Conservation (phyloP, 2,329 filamentous ascomycete genomes). For the Penicillium sp. region DNA sequence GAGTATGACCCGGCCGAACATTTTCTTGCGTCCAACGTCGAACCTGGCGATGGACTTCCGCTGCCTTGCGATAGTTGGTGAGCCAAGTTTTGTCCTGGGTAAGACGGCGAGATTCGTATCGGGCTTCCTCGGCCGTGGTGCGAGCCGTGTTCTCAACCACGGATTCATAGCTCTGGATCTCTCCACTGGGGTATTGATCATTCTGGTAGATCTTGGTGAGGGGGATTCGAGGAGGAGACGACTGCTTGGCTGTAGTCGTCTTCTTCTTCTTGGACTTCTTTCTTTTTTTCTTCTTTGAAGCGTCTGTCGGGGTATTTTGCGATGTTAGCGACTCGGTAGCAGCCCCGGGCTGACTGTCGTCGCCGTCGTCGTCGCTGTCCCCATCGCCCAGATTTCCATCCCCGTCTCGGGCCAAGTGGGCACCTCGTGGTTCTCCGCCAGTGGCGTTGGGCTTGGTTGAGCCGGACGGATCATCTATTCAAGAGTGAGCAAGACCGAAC, state of each 20-base stretch:
- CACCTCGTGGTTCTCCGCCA: conserved; percentile 46
- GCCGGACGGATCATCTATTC: conserved; percentile 22
- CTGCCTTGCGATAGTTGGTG: conserved; percentile 56
- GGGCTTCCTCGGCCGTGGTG: conserved; percentile 49
- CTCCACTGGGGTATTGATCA: conserved; percentile 47
- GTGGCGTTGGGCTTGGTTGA: conserved; percentile 23
- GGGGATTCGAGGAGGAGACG: conserved; percentile 48
- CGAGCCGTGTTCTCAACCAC: conserved; percentile 46
- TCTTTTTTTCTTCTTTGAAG: conserved; percentile 35
- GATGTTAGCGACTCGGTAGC: conserved; percentile 19
- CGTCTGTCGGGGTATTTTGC: conserved; percentile 40
- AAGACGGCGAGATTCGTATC: conserved; percentile 41
- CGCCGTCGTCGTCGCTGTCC: conserved; percentile 24
- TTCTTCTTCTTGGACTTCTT: conserved; percentile 51
- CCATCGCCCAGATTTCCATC: conserved; percentile 43
- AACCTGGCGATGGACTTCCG: conserved; percentile 57
- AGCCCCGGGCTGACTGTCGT: conserved; percentile 16
- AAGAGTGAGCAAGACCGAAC: conserved; percentile 10
- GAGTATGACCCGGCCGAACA: conserved; percentile 51
- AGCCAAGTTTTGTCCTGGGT: conserved; percentile 51
- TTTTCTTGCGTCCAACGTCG: conserved; percentile 51
- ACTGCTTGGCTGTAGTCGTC: conserved; percentile 34
- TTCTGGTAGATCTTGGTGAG: conserved; percentile 48
- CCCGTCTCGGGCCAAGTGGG: conserved; percentile 44
- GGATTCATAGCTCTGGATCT: conserved; percentile 44